Evolutionary conservation across 169 alveolate species (phyloP).

Genomic region (Besnoitia besnoiti): DNA sequence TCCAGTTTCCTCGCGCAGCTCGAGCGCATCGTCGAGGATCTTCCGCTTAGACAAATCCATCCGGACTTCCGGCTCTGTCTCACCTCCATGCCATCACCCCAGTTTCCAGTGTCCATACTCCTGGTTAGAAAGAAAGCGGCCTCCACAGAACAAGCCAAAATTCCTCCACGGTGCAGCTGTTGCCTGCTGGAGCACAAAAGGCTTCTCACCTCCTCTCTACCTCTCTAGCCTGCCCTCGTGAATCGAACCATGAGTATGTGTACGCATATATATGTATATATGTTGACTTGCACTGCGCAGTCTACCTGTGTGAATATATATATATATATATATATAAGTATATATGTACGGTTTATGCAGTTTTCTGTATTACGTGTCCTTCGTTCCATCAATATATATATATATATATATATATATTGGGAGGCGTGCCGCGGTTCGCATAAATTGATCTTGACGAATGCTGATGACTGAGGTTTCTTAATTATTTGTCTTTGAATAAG

Average conservation of each 20-base stretch:
- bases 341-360: not conserved
- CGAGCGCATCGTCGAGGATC: slow-evolving; percentile 87
- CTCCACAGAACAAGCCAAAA: too few species aligned
- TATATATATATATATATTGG: too few species aligned
- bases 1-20: slow-evolving; percentile 91
- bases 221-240: not conserved
- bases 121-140: slow-evolving; percentile 64
- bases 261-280: not conserved
- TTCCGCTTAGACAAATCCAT: slow-evolving; percentile 55
- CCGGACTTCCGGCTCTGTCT: slow-evolving; percentile 88
- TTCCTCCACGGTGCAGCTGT: not conserved
- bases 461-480: too few species aligned
- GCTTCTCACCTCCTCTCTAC: too few species aligned
- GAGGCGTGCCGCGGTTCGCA: too few species aligned
- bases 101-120: slow-evolving; percentile 81
- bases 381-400: too few species aligned
- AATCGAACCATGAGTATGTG: not conserved
- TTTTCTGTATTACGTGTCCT: not conserved
- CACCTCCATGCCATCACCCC: slow-evolving; percentile 89
- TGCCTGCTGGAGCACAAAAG: not conserved
- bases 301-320: not conserved
- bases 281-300: not conserved
- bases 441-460: too few species aligned
- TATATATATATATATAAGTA: not conserved
- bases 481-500: too few species aligned